These are phyloP conservation scores for Ricinus communis DNA, from an alignment of 345 rosid genomes.

Conservation along the genomic window DNA sequence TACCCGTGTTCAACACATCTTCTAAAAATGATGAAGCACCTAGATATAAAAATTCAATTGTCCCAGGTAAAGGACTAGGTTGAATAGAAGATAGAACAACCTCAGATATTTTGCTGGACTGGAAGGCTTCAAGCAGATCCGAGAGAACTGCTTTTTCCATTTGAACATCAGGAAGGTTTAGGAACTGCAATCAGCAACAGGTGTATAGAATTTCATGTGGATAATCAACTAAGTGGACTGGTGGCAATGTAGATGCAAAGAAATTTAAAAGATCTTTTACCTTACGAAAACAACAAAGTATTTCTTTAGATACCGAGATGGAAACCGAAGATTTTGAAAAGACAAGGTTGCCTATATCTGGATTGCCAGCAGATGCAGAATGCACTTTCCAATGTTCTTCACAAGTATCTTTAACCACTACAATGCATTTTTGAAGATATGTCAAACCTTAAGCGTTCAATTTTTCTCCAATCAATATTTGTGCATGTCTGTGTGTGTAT, in stretches of 20 bases:
- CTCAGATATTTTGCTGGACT: slow-evolving; percentile 42
- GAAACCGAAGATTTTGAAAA: slow-evolving; percentile 53
- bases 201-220: not conserved
- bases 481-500: not conserved
- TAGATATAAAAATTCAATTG: slow-evolving; percentile 55
- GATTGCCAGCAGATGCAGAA: slow-evolving; percentile 57
- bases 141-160: slow-evolving; percentile 46
- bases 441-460: slow-evolving; percentile 1
- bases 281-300: slow-evolving; percentile 64
- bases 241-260: not conserved
- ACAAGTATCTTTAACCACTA: slow-evolving; percentile 58
- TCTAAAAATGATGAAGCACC: slow-evolving; percentile 67
- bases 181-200: slow-evolving; percentile 37
- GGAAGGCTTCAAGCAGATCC: slow-evolving; percentile 69
- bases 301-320: slow-evolving; percentile 55
- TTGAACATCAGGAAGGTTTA: slow-evolving; percentile 53
- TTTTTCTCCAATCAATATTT: not conserved
- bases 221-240: not conserved
- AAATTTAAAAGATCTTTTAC: slow-evolving; percentile 31
- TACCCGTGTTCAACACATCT: slow-evolving; percentile 58
- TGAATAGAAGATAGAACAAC: slow-evolving; percentile 35
- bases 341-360: slow-evolving; percentile 39
- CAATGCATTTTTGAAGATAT: slow-evolving; percentile 23
- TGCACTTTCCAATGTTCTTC: slow-evolving; percentile 62
- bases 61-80: slow-evolving; percentile 54